These are phyloP conservation scores for Stereocaulon alpinum DNA, from an alignment of 495 filamentous ascomycete genomes.

Conservation along the genomic window DNA sequence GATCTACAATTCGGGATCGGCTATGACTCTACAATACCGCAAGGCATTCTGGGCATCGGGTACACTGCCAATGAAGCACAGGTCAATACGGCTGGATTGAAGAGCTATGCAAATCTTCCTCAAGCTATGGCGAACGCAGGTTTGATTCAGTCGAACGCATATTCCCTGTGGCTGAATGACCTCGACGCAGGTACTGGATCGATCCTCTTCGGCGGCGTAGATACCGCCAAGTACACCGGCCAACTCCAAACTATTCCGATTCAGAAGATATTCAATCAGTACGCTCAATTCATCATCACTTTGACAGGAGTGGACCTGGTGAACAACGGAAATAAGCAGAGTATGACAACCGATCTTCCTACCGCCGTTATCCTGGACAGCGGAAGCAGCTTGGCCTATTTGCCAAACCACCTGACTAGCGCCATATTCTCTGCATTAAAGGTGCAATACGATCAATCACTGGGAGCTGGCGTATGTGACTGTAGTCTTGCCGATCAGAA, in stretches of 20 bases:
- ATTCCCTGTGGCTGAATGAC: constrained; percentile 52
- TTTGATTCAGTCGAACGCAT: constrained; percentile 69
- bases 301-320: constrained; percentile 52
- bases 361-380: constrained; percentile 73
- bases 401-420: constrained; percentile 58
- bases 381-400: constrained; percentile 81
- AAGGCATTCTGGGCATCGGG: constrained; percentile 89
- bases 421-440: constrained; percentile 53
- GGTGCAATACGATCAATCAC: constrained; percentile 48
- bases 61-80: constrained; percentile 75
- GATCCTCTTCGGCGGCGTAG: constrained; percentile 87
- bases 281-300: constrained; percentile 72
- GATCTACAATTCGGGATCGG: constrained; percentile 81
- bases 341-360: constrained; percentile 40
- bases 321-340: constrained; percentile 32
- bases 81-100: constrained; percentile 46
- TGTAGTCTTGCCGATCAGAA: constrained; percentile 55
- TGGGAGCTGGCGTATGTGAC: constrained; percentile 47
- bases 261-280: constrained; percentile 45
- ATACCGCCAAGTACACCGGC: constrained; percentile 68
- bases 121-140: constrained; percentile 58
- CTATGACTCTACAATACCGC: constrained; percentile 55
- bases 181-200: constrained; percentile 58
- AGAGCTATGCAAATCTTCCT: constrained; percentile 70
- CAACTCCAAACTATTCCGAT: constrained; percentile 67